Base-by-base conservation (phyloP, 495 filamentous ascomycete species). In the Trichoderma reesei region DNA sequence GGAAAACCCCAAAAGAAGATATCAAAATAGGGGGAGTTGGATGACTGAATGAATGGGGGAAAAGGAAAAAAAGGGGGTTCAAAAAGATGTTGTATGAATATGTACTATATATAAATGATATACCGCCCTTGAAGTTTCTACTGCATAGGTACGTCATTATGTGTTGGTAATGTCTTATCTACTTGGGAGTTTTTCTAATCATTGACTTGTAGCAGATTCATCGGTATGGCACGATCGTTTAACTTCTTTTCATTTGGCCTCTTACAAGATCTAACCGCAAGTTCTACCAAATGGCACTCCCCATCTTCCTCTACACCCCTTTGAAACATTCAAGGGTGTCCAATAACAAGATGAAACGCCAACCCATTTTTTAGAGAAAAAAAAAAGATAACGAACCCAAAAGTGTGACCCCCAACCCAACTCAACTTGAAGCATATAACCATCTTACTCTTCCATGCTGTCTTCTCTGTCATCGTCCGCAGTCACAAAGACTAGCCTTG, bases 401-500 rank as follows among this genome's bases (percentile, higher is more conserved):
- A 59, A 26, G 26, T 26, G 26, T 26, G 26, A 26, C 26, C 26
- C 26, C 26, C 26, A 26, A 26, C 26, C 26, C 26, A 26, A 26
- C 26, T 26, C 26, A 26, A 1, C 26, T 26, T 26, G 26, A 26
- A 26, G 26, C 26, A 26, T 26, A 26, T 26, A 26, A 26, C 26
- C 26, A 26, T 26, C 37, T 56, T 38, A 68, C 36, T 56, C 62
- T 6, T 62, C 69, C 60, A 72, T 72, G 66, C 70, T 72, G 1
- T 65, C 72, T 20, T 76, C 72, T 62, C 69, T 73, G 68, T 68
- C 76, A 18, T 65, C 76, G 20, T 69, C 72, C 1, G 78, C 71
- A 3, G 78, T 79, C 65, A 85, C 76, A 62, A 98, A 98, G 33
- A 98, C 85, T 62, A 98, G 79, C 62, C 92, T 84, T 7, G 88